A percentile compares a stretch with the other conserved stretches of the same genome.
phyloP scores from a whole-genome alignment of 176 grass and related monocot species.

The Triticum dicoccoides region DNA sequence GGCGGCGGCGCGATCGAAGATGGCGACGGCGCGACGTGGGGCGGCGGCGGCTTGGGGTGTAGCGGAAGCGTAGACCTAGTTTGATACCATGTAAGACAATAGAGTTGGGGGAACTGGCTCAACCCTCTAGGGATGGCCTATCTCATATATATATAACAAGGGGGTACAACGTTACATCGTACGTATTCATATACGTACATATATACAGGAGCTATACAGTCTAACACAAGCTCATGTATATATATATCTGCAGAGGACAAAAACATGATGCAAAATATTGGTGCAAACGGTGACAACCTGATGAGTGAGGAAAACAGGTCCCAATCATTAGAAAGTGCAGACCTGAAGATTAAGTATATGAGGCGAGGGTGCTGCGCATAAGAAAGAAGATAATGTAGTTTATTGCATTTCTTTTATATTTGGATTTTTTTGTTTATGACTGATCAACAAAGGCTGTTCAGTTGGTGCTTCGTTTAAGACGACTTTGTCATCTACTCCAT shows the following conservation, averaged over 20 bases:
- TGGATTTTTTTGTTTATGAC: conserved; percentile 7
- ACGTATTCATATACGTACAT: too few species aligned
- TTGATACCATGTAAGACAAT: too few species aligned
- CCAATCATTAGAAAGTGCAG: conserved; percentile 32
- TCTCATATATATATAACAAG: too few species aligned
- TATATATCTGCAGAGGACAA: neutral
- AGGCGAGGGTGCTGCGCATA: neutral
- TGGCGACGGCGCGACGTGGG: too few species aligned
- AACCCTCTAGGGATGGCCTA: too few species aligned
- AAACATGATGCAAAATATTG: conserved; percentile 11
- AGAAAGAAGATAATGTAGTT: neutral
- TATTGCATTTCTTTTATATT: neutral
- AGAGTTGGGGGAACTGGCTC: too few species aligned
- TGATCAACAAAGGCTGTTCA: neutral
- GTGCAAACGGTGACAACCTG: conserved; percentile 22
- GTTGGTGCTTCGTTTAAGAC: neutral
- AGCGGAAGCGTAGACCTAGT: too few species aligned
- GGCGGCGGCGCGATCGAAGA: too few species aligned
- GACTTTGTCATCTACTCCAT: conserved; percentile 10
- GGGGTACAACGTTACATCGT: too few species aligned
- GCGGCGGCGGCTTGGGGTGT: too few species aligned
- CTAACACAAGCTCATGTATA: too few species aligned
- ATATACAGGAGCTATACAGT: too few species aligned
- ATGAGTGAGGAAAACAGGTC: neutral
- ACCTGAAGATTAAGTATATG: neutral